These are phyloP conservation scores for Leccinum cinnamomeum DNA, from an alignment of 1,284 basidiomycete species.

Conservation along the genomic window DNA sequence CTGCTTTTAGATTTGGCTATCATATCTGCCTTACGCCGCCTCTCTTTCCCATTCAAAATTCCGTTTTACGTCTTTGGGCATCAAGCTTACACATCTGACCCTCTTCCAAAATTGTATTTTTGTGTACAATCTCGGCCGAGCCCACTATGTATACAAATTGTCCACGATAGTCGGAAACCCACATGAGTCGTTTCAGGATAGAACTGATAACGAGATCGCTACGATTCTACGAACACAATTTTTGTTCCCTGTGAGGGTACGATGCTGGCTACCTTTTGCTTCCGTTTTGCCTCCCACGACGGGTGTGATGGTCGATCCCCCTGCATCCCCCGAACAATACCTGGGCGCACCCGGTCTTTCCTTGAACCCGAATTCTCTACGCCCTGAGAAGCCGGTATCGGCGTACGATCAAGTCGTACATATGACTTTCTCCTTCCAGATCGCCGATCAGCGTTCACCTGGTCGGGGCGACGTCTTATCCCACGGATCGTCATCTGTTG, in stretches of 20 bases:
- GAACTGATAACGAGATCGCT: conserved; percentile 4
- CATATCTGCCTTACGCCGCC: background rate
- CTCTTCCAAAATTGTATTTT: conserved; percentile 5
- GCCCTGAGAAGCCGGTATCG: background rate
- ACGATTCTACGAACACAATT: conserved; percentile 51
- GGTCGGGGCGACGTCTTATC: conserved; percentile 13
- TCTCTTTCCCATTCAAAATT: background rate
- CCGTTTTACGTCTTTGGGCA: background rate
- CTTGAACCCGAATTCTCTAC: background rate
- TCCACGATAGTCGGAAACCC: conserved; percentile 1
- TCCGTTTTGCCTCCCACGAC: conserved; percentile 90
- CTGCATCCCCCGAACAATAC: conserved; percentile 7
- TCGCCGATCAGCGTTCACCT: conserved; percentile 18
- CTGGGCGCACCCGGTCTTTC: background rate
- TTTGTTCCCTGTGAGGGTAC: conserved; percentile 65
- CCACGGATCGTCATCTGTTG: conserved; percentile 29
- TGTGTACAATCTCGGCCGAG: conserved; percentile 4
- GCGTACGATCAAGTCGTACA: conserved; percentile 1
- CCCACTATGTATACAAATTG: background rate
- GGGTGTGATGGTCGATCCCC: conserved; percentile 69
- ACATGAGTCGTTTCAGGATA: background rate
- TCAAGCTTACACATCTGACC: background rate
- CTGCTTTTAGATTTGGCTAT: background rate
- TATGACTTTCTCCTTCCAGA: conserved; percentile 9
- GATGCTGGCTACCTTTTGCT: conserved; percentile 59